Base-by-base conservation (phyloP, 805 yeast genomes). In the Hanseniaspora pseudoguilliermondii region DNA sequence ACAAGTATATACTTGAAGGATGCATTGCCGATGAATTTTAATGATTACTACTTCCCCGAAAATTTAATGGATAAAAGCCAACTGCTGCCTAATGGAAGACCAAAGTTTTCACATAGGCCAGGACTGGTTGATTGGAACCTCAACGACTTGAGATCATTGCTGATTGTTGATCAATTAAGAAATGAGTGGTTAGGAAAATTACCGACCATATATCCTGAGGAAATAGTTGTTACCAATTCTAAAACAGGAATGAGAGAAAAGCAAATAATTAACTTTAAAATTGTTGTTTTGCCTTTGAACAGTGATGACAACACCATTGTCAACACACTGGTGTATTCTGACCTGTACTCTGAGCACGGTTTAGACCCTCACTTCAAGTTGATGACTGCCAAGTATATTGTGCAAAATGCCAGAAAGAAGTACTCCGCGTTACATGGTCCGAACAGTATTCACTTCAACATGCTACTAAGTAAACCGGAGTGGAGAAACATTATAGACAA, bases 401-500 rank as follows among this genome's bases (percentile, higher is more conserved):
- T 84, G 8, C 69, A 73, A 53, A 74, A 81, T 15, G 84, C 84
- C 5, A 71, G 83, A 60, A 61, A 69, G 53, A 55, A 55, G 34
- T 55, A 55, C 29, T 44, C 50, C 1, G 21, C 39, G 3, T 34
- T 49, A 6, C 53, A 49, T 16, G 49, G 49, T 10, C 68, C 83
- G 59, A 81, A 79, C 60, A 72, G 71, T 47, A 60, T 60, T 47
- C 62, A 63, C 51, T 60, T 63, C 23, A 63, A 59, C 10, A 63
- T 72, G 69, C 62, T 63, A 20, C 63, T 78, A n/a, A 69, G 77
- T 6, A 73, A 76, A 59, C 77, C 79, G 27, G 86, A 84, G 65
- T 83, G 89, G 87, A 71, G 90, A 60, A 81, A 83, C 62, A 76
- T 84, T 29, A 81, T 84, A 57, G 91, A 84, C 60, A 84, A 83